Conservation (phyloP, 2,329 filamentous ascomycete species). For the Beauveria caledonica region DNA sequence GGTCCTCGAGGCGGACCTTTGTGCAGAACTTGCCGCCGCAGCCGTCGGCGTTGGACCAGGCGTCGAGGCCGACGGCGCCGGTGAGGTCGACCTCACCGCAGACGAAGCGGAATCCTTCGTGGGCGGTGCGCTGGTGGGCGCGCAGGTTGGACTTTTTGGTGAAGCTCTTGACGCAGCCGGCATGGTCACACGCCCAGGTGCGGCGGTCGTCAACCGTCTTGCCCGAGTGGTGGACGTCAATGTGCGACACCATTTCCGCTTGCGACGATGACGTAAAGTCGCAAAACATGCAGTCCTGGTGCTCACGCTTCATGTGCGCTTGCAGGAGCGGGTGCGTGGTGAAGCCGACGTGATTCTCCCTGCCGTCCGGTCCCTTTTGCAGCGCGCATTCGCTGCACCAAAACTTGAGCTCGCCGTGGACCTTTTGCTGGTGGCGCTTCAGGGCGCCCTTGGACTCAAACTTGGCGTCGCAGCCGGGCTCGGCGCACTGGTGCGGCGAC, state of each 20-base stretch:
- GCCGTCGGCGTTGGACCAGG: conserved; percentile 58
- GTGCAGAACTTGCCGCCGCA: conserved; percentile 71
- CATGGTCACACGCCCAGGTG: conserved; percentile 56
- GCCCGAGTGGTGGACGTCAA: conserved; percentile 68
- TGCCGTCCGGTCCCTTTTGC: conserved; percentile 29
- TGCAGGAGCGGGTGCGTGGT: conserved; percentile 63
- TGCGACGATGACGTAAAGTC: conserved; percentile 58
- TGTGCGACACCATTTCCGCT: conserved; percentile 63
- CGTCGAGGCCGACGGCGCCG: conserved; percentile 45
- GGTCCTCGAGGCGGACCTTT: conserved; percentile 73
- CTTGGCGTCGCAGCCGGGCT: conserved; percentile 51
- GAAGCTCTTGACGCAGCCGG: conserved; percentile 67
- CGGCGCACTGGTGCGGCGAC: conserved; percentile 62
- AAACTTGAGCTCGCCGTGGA: conserved; percentile 63
- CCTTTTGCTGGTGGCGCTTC: conserved; percentile 59
- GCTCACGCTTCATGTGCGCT: conserved; percentile 62
- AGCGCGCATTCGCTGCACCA: conserved; percentile 67
- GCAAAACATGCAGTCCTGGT: conserved; percentile 71
- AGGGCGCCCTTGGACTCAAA: conserved; percentile 69
- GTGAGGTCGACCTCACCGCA: conserved; percentile 63
- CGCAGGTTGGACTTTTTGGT: conserved; percentile 78
- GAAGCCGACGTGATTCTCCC: conserved; percentile 49
- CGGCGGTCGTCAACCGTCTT: conserved; percentile 54
- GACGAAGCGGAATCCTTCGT: conserved; percentile 69
- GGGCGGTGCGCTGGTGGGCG: conserved; percentile 67